Evolutionary conservation across 2,329 filamentous ascomycete species (phyloP), one percentile per base, ranked within the genome.

Genomic region (Balansia obtecta): DNA sequence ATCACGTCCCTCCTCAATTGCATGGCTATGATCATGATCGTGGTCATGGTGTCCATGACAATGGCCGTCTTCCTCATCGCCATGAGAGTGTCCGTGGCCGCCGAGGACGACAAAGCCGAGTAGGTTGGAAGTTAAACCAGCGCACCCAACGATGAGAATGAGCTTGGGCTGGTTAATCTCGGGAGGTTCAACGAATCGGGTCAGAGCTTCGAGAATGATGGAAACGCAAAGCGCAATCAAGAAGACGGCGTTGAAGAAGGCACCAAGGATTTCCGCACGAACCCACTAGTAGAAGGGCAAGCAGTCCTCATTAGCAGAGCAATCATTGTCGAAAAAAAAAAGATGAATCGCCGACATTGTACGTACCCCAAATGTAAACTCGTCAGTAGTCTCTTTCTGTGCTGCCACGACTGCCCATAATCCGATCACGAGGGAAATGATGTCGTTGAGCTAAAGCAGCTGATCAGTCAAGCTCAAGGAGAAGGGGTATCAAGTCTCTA

Each of bases 171-270:
- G 88, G 47, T 75, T 75, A 61, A 98, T 90, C 63, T 86, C 82
- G 60, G 91, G 90, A 8, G 90, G 89, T 61, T 97, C 88, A 62
- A 97, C 77, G 58, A 98, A 86, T 62, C 93, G 85, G 60, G 90
- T 88, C 53, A 96, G 79, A 15, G 93, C 93, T 68, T 98, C 93
- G 60, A 98, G 82, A 62, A 97, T 86, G 67, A 98, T 98, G 47
- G 91, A 94, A 51, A 98, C 76, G 70, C 93, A 98, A 9, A 98
- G 79, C 8, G 93, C 93, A 62, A 98, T 93, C 43, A 98, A 76
- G 72, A 98, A 98, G 44, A 97, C 91, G 57, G 93, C 93, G 62
- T 98, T 98, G 70, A 97, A 88, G 60, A 97, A 83, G 45, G 93
- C 93, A 62, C 93, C 93, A 6, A 98, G 77, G 11, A 95, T 97